Conservation (phyloP, 2,329 filamentous ascomycete genomes). For the Dothiorella sarmentorum region DNA sequence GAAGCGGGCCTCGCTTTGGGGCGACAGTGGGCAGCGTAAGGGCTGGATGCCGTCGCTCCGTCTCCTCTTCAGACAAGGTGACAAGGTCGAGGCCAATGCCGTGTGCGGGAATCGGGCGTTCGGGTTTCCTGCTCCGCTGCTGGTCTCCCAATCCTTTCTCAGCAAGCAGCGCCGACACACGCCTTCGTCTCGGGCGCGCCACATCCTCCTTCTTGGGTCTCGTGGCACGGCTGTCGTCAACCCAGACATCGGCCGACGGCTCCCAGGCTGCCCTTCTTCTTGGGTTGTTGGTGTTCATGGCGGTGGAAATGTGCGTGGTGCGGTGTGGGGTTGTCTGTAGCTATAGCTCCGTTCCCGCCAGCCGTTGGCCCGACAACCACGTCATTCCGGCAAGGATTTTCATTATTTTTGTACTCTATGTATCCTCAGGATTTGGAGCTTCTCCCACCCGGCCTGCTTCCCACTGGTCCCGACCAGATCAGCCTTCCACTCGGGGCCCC, state of each 20-base stretch:
- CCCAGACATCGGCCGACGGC: slow-evolving; percentile 33
- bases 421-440: slow-evolving; percentile 81
- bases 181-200: slow-evolving; percentile 31
- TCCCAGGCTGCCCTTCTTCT: slow-evolving; percentile 28
- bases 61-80: slow-evolving; percentile 38
- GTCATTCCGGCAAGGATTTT: not conserved
- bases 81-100: slow-evolving; percentile 38
- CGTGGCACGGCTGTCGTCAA: slow-evolving; percentile 32
- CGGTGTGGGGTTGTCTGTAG: not conserved
- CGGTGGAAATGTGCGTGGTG: slow-evolving; percentile 9
- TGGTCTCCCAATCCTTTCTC: slow-evolving; percentile 23
- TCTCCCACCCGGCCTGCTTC: slow-evolving; percentile 90
- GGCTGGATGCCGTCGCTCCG: slow-evolving; percentile 28
- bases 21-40: slow-evolving; percentile 41
- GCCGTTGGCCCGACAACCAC: slow-evolving; percentile 7
- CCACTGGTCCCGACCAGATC: slow-evolving; percentile 80
- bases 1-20: slow-evolving; percentile 51
- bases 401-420: slow-evolving; percentile 52
- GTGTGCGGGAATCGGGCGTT: no score
- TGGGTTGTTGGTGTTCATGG: slow-evolving; percentile 34
- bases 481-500: slow-evolving; percentile 65
- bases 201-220: slow-evolving; percentile 19
- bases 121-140: no score
- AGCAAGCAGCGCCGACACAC: slow-evolving; percentile 33
- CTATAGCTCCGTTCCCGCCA: not conserved